Conservation (phyloP, 441 rosid species). For the Erysimum cheiri region DNA sequence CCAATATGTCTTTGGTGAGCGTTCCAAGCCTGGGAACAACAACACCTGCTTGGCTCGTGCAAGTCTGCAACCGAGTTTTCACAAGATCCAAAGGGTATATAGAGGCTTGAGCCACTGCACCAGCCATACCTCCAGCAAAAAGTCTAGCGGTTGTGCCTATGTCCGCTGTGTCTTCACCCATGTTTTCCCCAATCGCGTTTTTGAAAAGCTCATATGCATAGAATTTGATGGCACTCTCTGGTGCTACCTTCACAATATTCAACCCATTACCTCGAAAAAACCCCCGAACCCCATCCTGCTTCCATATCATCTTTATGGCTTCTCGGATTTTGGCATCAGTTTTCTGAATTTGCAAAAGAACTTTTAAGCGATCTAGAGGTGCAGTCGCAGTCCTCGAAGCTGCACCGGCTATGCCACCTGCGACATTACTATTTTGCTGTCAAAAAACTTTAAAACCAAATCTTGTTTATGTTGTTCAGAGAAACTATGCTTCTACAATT, state of each 20-base stretch:
- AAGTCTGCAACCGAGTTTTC: conserved; percentile 71
- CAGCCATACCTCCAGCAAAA: conserved; percentile 69
- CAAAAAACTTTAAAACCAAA: conserved; percentile 10
- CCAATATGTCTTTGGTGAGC: conserved; percentile 59
- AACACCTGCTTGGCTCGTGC: conserved; percentile 49
- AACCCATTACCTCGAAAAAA: conserved; percentile 70
- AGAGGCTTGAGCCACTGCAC: conserved; percentile 69
- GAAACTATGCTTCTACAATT: background rate
- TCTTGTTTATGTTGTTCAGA: background rate
- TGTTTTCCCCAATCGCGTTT: conserved; percentile 45
- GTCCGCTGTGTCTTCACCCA: conserved; percentile 52
- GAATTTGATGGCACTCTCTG: conserved; percentile 72
- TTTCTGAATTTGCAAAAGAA: conserved; percentile 64
- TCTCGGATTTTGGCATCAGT: conserved; percentile 55
- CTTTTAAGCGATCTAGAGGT: conserved; percentile 71
- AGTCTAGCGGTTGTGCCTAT: conserved; percentile 58
- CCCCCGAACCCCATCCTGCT: conserved; percentile 52
- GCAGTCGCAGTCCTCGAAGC: conserved; percentile 72
- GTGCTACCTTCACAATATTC: conserved; percentile 68
- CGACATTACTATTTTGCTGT: conserved; percentile 17
- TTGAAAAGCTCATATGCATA: conserved; percentile 64
- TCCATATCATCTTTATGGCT: conserved; percentile 59
- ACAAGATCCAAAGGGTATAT: conserved; percentile 74
- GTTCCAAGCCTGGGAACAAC: conserved; percentile 53
- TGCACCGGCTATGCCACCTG: conserved; percentile 70